phyloP scores from a whole-genome alignment of 495 filamentous ascomycete species.

The Xylaria acuta region DNA sequence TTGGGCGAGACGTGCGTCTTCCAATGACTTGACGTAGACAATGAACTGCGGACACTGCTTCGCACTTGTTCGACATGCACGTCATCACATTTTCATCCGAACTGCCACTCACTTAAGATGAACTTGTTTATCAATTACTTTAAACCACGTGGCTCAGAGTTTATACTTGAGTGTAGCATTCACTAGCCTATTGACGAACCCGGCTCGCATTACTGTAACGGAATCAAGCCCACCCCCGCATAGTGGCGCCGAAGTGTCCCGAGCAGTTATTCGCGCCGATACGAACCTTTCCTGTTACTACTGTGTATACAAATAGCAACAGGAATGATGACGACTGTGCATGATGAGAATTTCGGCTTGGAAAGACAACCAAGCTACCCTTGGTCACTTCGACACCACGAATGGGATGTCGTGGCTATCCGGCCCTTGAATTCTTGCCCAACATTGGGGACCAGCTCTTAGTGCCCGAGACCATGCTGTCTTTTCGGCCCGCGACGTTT shows the following conservation, averaged over 20 bases:
- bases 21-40: neutral
- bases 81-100: neutral
- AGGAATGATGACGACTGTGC: neutral
- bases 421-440: neutral
- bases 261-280: neutral
- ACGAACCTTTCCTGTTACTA: neutral
- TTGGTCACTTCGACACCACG: neutral
- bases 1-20: neutral
- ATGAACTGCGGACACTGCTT: neutral
- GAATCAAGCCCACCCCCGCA: neutral
- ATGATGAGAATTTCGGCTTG: neutral
- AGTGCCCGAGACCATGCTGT: neutral
- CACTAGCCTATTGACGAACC: neutral
- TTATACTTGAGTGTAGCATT: neutral
- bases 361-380: neutral
- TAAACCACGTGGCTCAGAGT: neutral
- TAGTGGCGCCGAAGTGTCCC: neutral
- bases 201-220: neutral
- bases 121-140: neutral
- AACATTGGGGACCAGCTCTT: neutral
- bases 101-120: neutral
- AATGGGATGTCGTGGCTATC: neutral
- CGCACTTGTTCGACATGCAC: neutral
- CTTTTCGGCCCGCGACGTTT: neutral
- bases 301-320: neutral